Percentiles rank a stretch among this genome's conserved stretches.
Conservation (phyloP, 2,329 filamentous ascomycete species). For the Clonostachys rhizophaga region DNA sequence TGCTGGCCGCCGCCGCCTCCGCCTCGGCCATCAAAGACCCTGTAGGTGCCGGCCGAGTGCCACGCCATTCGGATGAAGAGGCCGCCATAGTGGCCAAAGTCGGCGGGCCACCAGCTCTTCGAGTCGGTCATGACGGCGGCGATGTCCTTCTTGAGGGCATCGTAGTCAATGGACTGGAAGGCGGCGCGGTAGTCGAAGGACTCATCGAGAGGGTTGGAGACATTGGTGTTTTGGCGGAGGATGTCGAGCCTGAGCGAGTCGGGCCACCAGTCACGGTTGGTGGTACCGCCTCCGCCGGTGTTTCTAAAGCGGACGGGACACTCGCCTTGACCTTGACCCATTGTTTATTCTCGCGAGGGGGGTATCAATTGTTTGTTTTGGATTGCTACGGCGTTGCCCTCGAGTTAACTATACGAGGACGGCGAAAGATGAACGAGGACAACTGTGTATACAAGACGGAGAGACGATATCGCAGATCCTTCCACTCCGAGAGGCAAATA, state of each 20-base stretch:
- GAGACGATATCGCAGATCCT: no score
- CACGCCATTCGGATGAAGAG: conserved; percentile 78
- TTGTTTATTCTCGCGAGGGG: no score
- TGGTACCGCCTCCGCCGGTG: conserved; percentile 58
- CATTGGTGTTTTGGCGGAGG: conserved; percentile 64
- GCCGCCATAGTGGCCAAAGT: conserved; percentile 77
- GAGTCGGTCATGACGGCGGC: conserved; percentile 68
- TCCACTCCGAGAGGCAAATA: no score
- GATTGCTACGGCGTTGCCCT: no score
- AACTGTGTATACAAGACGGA: no score
- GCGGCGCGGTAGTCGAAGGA: conserved; percentile 71
- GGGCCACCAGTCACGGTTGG: conserved; percentile 73
- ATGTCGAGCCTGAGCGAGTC: conserved; percentile 63
- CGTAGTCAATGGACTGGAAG: conserved; percentile 64
- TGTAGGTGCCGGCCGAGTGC: conserved; percentile 78
- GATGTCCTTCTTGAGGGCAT: conserved; percentile 70
- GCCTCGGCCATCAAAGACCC: conserved; percentile 69
- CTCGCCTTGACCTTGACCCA: conserved; percentile 12
- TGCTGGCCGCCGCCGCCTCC: conserved; percentile 70
- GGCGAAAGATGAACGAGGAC: no score
- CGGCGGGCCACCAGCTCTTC: conserved; percentile 77
- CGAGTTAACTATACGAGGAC: no score
- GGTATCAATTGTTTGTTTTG: no score
- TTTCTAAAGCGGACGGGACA: conserved; percentile 27
- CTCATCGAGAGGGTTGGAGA: conserved; percentile 57